A percentile compares a stretch with the other conserved stretches of the same genome.
Evolutionary conservation across 2,329 filamentous ascomycete species (phyloP).

Genomic region (Stagonosporopsis chrysanthemi): DNA sequence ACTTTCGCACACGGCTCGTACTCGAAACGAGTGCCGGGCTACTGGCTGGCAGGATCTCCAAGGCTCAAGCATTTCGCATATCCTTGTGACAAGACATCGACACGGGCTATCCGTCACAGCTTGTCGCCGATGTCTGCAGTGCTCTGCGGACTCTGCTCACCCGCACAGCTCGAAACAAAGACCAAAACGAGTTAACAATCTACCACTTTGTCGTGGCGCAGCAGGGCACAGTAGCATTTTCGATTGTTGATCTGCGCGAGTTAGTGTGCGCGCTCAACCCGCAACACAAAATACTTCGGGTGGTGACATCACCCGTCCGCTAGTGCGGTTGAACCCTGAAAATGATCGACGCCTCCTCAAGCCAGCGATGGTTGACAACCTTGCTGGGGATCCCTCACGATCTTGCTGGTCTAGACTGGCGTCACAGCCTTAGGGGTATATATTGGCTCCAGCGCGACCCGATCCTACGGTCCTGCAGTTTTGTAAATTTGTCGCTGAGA

Average conservation of each 20-base stretch:
- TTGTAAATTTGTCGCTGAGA: background rate
- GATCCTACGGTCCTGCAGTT: background rate
- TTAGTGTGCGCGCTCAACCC: conserved; percentile 5
- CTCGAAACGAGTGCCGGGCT: background rate
- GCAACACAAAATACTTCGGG: background rate
- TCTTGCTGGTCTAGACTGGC: conserved; percentile 15
- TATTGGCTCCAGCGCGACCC: background rate
- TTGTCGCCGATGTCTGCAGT: background rate
- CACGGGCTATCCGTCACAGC: background rate
- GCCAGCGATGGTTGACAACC: conserved; percentile 15
- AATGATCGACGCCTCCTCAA: conserved; percentile 13
- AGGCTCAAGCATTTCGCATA: background rate
- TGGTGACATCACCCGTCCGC: conserved; percentile 10
- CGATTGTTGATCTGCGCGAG: conserved; percentile 10
- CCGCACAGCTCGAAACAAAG: background rate
- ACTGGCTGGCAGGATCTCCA: background rate
- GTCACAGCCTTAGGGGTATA: conserved; percentile 12
- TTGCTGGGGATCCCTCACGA: conserved; percentile 12
- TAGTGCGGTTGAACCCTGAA: conserved; percentile 19
- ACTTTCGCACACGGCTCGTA: no score
- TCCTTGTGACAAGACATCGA: background rate
- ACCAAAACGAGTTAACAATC: background rate
- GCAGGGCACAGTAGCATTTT: conserved; percentile 10
- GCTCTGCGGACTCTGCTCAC: background rate
- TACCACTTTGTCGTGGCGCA: conserved; percentile 9